Evolutionary conservation across 805 yeast species (phyloP).

Genomic region (Candida broadrunensis): DNA sequence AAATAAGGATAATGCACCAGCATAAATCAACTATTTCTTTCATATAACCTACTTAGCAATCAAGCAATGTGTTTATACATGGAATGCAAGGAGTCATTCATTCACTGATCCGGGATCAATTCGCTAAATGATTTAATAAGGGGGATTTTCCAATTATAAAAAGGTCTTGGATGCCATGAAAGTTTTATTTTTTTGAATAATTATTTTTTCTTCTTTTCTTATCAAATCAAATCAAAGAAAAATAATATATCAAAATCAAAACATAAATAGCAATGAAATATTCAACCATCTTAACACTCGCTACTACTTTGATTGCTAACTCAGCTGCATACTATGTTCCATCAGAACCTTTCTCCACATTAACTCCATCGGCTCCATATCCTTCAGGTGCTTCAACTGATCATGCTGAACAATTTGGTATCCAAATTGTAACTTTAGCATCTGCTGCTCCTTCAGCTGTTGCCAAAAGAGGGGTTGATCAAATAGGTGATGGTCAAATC

Average conservation of each 20-base stretch:
- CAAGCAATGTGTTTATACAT: not conserved
- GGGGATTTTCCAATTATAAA: not conserved
- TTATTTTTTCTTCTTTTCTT: not conserved
- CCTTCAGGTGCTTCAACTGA: slow-evolving; percentile 53
- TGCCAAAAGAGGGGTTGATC: slow-evolving; percentile 42
- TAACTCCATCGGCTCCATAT: slow-evolving; percentile 61
- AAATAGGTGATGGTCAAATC: slow-evolving; percentile 47
- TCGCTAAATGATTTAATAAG: not conserved
- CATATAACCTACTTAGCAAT: not conserved
- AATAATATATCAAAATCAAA: not conserved
- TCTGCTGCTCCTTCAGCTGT: slow-evolving; percentile 21
- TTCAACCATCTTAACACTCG: slow-evolving; percentile 12
- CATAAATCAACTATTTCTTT: not conserved
- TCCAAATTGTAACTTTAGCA: slow-evolving; percentile 56
- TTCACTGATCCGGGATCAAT: not conserved
- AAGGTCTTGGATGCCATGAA: not conserved
- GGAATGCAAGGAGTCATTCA: not conserved
- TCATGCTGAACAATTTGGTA: slow-evolving; percentile 60
- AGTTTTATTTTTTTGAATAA: not conserved
- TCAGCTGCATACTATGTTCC: slow-evolving; percentile 64
- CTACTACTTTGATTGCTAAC: slow-evolving; percentile 43
- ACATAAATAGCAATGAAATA: slow-evolving; percentile 14
- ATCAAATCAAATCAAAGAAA: not conserved
- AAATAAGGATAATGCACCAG: not conserved
- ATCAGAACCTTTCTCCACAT: slow-evolving; percentile 66